Evolutionary conservation across 306 rosid genomes (phyloP), one percentile per base, ranked within the genome.

Genomic region (Astragalus glycyphyllos): DNA sequence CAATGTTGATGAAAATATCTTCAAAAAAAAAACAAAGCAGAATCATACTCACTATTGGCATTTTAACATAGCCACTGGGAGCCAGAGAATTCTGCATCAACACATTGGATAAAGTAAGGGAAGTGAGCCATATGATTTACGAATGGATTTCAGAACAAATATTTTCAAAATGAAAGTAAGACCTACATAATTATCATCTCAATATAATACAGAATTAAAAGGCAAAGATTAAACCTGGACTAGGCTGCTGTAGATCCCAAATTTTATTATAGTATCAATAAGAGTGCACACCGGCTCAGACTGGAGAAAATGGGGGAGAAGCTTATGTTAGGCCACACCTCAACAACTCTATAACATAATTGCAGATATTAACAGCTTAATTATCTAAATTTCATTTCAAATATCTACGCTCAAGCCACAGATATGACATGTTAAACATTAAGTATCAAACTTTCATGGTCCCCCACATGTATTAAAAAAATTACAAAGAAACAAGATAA

Each of bases 51-150:
- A 92, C 98, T 4, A 81, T 87, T 29, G 98, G 96, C 64, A 92
- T 77, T 84, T 92, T 92, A 54, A 89, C 26, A 82, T 87, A 89
- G 54, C 90, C 92, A 70, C 86, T 92, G 14, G 96, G 98, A 80
- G 95, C 92, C 60, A 92, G 79, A 69, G 79, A 84, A 60, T 86
- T 80, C 98, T 92, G 87, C 84, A 86, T 12, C 56, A 75, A 67
- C 17, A 5, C 68, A 73, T 65, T 61, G 23, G 47, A 29, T 11
- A 66, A 66, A 61, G 63, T 4, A 5, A 79, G 47, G 47, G 59
- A 58, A 47, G 29, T 38, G 23, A 44, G 8, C 13, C 26, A 64
- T 17, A 3, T 42, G 53, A 42, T 29, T 9, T 58, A 70, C 35
- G 47, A 65, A 65, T 29, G 26, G 72, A 68, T 41, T 44, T 53